Evolutionary conservation across 2,329 filamentous ascomycete genomes (phyloP).

Genomic region (Metarhizium rileyi): DNA sequence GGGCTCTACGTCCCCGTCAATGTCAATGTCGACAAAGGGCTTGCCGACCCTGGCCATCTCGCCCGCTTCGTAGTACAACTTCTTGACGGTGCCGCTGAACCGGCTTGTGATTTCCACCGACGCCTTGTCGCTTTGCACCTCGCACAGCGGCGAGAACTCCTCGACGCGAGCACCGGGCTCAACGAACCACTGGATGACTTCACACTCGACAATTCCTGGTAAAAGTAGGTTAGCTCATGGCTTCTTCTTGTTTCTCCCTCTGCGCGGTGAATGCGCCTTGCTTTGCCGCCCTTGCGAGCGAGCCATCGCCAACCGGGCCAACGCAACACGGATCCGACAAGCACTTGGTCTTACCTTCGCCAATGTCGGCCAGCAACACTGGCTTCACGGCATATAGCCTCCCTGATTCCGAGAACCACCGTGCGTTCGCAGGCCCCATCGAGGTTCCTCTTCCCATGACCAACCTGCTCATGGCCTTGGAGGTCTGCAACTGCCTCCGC

Average conservation of each 20-base stretch:
- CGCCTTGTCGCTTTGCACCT: constrained; percentile 97
- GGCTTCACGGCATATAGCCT: constrained; percentile 57
- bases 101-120: constrained; percentile 86
- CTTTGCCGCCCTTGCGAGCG: too few relatives aligned
- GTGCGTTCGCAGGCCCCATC: constrained; percentile 20
- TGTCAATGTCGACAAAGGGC: constrained; percentile 90
- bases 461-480: constrained; percentile 28
- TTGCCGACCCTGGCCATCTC: constrained; percentile 95
- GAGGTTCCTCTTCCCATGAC: constrained; percentile 19
- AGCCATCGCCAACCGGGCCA: too few relatives aligned
- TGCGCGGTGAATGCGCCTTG: too few relatives aligned
- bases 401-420: constrained; percentile 42
- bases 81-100: constrained; percentile 92
- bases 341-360: constrained; percentile 61
- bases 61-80: constrained; percentile 87
- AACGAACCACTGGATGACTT: constrained; percentile 99
- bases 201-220: constrained; percentile 89
- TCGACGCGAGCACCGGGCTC: constrained; percentile 91
- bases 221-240: constrained; percentile 4
- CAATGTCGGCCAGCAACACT: constrained; percentile 75
- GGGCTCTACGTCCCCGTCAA: constrained; percentile 60
- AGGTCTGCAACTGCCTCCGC: constrained; percentile 40
- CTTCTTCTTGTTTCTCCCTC: too few relatives aligned
- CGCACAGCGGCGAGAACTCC: constrained; percentile 95
- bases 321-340: too few relatives aligned